Evolutionary conservation across 345 rosid species (phyloP), one percentile per base, ranked within the genome.

Genomic region (Boechera retrofracta): DNA sequence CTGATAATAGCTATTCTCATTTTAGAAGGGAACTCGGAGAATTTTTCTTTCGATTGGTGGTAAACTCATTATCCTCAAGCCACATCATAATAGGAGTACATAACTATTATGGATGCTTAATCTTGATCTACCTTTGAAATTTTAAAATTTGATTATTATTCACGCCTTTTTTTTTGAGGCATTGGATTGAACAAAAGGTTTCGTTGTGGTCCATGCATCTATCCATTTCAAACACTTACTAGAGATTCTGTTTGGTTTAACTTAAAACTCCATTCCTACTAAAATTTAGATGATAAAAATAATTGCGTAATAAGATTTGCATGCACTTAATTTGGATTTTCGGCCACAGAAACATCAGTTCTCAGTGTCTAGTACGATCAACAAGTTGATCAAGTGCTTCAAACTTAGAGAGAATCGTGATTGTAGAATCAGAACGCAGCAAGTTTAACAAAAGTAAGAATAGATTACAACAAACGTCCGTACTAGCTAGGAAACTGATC

Each of bases 121-220:
- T 28, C 36, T 12, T 63, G 51, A 41, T 63, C 35, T 5, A 63
- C 11, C 53, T 63, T 26, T 42, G 11, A 63, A 12, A 28, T 0
- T 32, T 64, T 64, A 8, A 32, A 67, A 2, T 47, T 58, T 36
- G 24, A 47, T 58, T 28, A 36, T 67, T 45, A 24, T 65, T 67
- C 52, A 47, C 41, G 4, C 51, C 33, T 10, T n/a, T 74, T 73
- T 66, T 73, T 66, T 47, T 21, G 41, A 26, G 60, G 67, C 78
- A 49, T 67, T 75, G 52, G 67, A 58, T 49, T 58, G 45, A 75
- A 49, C 73, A 75, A 67, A 75, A 59, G 73, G 73, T 59, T 58
- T 59, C 15, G 24, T 4, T 59, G 79, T 67, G 79, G 79, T 67
- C 73, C 73, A 75, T 75, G 61, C 61, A 75, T 67, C 47, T 42